Base-by-base conservation (phyloP, 306 rosid species). In the Albizia julibrissin region DNA sequence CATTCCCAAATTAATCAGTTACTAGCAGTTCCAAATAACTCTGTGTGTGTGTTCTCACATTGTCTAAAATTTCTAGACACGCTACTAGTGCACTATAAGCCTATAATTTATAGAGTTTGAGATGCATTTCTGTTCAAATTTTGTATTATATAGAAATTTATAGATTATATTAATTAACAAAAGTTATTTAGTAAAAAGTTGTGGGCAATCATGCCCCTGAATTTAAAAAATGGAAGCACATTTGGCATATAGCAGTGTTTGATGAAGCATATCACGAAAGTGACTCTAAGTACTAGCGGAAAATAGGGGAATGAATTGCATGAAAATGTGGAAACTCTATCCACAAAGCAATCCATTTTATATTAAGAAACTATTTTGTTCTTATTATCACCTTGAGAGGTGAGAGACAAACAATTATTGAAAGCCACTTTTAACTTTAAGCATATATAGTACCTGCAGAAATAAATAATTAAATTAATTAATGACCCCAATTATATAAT, bases 201-300 rank as follows among this genome's bases (percentile, higher is more conserved):
- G n/a, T 18, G 16, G n/a, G 19, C 9, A 7, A 3, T 5, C 52
- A 47, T 14, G 24, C 24, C 24, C 58, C 26, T 78, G 24, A 13
- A 62, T 46, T 82, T 39, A 12, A 68, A 39, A 76, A 84, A 15
- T 79, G 7, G 8, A 68, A 67, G 13, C 68, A 34, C 21, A 58
- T 79, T 74, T 74, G 75, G 22, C 31, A 24, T 59, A 24, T 80
- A 43, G 11, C 37, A 72, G 33, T 75, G 76, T 81, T 80, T 73
- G 27, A 31, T 26, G 49, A 52, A 80, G 73, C 54, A 65, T 80
- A 77, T 84, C 74, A 79, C 47, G 47, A 80, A 56, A 71, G 79
- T 54, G 39, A 80, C 72, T 76, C 1, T 22, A 24, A 14, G 80
- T 75, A 74, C 78, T 34, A 81, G 82, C 8, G 62, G 27, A 54